These are phyloP conservation scores for Bryopsis sp. DNA, from an alignment of 139 green algal genomes.

Conservation along the genomic window DNA sequence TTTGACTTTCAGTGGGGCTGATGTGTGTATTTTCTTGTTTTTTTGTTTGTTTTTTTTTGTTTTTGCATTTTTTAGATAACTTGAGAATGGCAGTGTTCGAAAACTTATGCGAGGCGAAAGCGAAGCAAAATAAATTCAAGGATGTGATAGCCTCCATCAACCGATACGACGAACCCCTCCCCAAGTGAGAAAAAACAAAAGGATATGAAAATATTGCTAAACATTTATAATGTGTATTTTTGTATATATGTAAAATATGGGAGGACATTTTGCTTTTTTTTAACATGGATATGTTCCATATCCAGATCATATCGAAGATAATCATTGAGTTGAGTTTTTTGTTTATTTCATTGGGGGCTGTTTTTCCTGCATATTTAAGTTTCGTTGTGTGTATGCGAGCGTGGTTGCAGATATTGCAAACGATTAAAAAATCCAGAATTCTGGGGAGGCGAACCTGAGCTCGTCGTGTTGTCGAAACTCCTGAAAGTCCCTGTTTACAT, in stretches of 20 bases:
- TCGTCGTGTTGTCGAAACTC: constrained; percentile 9
- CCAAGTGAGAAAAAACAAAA: too few species aligned
- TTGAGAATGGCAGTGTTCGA: constrained; percentile 14
- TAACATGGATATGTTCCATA: neutral
- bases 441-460: constrained; percentile 12
- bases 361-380: too few species aligned
- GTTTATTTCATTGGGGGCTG: too few species aligned
- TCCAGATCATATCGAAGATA: neutral
- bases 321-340: too few species aligned
- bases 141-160: constrained; percentile 4
- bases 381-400: too few species aligned
- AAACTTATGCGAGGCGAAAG: constrained; percentile 5
- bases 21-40: too few species aligned
- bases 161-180: constrained; percentile 1
- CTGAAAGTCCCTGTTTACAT: neutral
- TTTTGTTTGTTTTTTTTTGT: too few species aligned
- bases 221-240: too few species aligned
- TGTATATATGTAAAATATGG: constrained; percentile 1
- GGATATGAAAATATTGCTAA: too few species aligned
- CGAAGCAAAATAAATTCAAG: constrained; percentile 3
- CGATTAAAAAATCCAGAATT: neutral
- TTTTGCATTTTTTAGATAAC: constrained; percentile 16
- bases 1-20: too few species aligned
- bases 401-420: constrained; percentile 18
- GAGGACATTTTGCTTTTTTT: neutral